phyloP scores from a whole-genome alignment of 371 early-diverging fungal genomes.

The Circinella umbellata region DNA sequence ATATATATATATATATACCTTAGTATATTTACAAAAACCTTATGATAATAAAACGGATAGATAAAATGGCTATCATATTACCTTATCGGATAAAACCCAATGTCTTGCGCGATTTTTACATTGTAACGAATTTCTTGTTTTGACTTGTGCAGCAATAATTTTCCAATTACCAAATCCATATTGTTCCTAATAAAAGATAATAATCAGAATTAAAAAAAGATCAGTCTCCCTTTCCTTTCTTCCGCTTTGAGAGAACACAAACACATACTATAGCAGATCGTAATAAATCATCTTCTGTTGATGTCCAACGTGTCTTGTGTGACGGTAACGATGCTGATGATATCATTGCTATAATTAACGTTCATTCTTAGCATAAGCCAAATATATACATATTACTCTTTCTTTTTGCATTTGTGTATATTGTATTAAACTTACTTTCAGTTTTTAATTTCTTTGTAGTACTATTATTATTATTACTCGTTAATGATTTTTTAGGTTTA shows the following conservation, averaged over 20 bases:
- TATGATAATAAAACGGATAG: too few species aligned
- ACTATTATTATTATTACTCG: not conserved
- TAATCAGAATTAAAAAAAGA: not conserved
- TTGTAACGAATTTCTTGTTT: constrained; percentile 66
- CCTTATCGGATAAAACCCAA: constrained; percentile 51
- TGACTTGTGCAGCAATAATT: constrained; percentile 54
- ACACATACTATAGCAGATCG: constrained; percentile 52
- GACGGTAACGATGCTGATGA: constrained; percentile 66
- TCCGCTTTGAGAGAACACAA: too few species aligned
- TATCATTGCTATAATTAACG: constrained; percentile 12
- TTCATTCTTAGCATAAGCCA: not conserved
- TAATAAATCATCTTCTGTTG: constrained; percentile 47
- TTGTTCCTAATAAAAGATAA: constrained; percentile 31
- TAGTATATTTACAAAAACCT: not conserved
- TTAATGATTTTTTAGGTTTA: not conserved
- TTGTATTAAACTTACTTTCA: constrained; percentile 11
- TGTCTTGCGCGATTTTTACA: constrained; percentile 76
- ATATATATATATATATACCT: not conserved
- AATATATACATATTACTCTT: too few species aligned
- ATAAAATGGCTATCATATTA: not conserved
- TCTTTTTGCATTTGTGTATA: too few species aligned
- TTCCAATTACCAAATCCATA: constrained; percentile 75
- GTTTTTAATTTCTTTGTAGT: constrained; percentile 23
- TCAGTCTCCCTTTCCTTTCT: not conserved
- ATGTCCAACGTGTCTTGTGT: constrained; percentile 65